Percentiles rank a stretch among this genome's conserved stretches.
Conservation (phyloP, 768 basidiomycete species). For the Podaxis sp. region DNA sequence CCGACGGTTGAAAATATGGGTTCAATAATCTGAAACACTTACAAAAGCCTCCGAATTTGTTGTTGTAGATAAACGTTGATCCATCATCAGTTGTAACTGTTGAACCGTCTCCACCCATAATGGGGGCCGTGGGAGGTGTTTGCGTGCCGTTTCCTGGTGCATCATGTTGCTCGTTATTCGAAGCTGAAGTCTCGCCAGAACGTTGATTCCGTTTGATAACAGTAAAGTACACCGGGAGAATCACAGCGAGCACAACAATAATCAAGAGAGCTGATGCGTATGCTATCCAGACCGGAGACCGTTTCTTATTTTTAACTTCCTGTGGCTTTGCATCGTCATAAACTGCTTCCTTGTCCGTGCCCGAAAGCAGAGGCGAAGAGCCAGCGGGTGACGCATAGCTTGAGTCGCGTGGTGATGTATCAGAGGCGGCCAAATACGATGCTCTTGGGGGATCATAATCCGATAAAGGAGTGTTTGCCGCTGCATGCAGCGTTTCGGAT, state of each 20-base stretch:
- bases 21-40: conserved; percentile 29
- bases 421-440: conserved; percentile 17
- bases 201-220: conserved; percentile 44
- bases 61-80: conserved; percentile 71
- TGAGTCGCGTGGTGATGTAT: conserved; percentile 21
- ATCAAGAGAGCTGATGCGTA: conserved; percentile 34
- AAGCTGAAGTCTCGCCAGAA: conserved; percentile 8
- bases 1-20: background rate
- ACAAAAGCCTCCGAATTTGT: conserved; percentile 77
- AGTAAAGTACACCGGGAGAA: conserved; percentile 59
- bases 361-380: conserved; percentile 19
- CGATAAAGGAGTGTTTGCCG: conserved; percentile 23
- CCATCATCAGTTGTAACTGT: conserved; percentile 66
- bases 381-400: conserved; percentile 19
- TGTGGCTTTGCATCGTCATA: background rate
- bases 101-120: conserved; percentile 70
- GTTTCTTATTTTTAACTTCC: conserved; percentile 4
- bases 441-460: conserved; percentile 20
- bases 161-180: conserved; percentile 6
- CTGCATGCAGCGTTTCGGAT: conserved; percentile 19
- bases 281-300: conserved; percentile 20
- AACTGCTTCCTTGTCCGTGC: conserved; percentile 11
- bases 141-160: background rate
- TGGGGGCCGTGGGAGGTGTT: conserved; percentile 20
- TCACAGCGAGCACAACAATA: conserved; percentile 44